Conservation (phyloP, 2,329 filamentous ascomycete genomes). For the Graphium sp. region DNA sequence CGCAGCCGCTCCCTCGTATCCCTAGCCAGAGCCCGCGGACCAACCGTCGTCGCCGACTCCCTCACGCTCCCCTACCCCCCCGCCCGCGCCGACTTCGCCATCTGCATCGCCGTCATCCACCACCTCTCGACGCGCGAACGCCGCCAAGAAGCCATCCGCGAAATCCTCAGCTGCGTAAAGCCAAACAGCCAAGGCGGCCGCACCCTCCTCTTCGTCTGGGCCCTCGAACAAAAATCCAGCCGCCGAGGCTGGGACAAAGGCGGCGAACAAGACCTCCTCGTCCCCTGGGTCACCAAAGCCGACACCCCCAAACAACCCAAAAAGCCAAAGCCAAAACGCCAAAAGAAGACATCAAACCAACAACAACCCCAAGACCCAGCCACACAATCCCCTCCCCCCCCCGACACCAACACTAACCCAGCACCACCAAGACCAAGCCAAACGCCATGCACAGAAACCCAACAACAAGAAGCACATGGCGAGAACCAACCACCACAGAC, state of each 20-base stretch:
- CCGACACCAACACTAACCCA: too few relatives aligned
- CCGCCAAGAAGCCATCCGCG: slow-evolving; percentile 53
- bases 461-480: too few relatives aligned
- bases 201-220: slow-evolving; percentile 85
- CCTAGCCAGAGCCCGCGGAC: slow-evolving; percentile 36
- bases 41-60: slow-evolving; percentile 65
- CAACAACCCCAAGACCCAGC: too few relatives aligned
- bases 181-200: slow-evolving; percentile 29
- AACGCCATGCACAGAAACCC: too few relatives aligned
- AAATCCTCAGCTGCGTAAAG: slow-evolving; percentile 51
- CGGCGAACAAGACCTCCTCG: slow-evolving; percentile 78
- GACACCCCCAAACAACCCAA: slow-evolving; percentile 11
- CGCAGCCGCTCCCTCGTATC: slow-evolving; percentile 43
- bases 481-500: too few relatives aligned
- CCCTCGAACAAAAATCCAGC: slow-evolving; percentile 76
- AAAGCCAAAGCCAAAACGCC: slow-evolving; percentile 14
- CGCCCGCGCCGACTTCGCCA: slow-evolving; percentile 56
- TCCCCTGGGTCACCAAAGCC: slow-evolving; percentile 70
- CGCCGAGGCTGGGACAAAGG: slow-evolving; percentile 78
- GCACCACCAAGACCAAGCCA: too few relatives aligned
- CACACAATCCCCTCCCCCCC: too few relatives aligned
- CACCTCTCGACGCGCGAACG: slow-evolving; percentile 69
- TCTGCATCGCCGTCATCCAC: slow-evolving; percentile 88
- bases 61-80: slow-evolving; percentile 64
- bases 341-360: slow-evolving; percentile 5